These are phyloP conservation scores for Sporothrix phasma DNA, from an alignment of 2,329 filamentous ascomycete genomes.

Conservation along the genomic window DNA sequence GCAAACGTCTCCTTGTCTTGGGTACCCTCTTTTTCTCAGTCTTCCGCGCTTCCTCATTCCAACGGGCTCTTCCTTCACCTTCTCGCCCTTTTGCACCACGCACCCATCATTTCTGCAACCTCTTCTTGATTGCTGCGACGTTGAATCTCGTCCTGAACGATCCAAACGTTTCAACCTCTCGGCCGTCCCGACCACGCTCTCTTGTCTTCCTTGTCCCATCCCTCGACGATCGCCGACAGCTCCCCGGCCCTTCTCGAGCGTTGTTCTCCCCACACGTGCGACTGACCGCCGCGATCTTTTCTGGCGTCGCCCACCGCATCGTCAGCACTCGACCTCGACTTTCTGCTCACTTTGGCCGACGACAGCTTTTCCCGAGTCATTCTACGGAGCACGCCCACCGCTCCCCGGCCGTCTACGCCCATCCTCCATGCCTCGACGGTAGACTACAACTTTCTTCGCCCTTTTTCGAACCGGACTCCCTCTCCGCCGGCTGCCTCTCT, in stretches of 20 bases:
- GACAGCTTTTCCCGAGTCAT: background rate
- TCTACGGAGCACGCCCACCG: no score
- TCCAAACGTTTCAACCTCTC: no score
- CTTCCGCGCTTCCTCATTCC: background rate
- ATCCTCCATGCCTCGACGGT: background rate
- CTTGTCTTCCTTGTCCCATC: background rate
- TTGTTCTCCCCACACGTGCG: conserved; percentile 1
- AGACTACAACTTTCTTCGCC: background rate
- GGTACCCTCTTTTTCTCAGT: background rate
- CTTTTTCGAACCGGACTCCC: background rate
- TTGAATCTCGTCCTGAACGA: background rate
- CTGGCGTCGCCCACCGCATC: background rate
- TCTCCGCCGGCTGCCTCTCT: background rate
- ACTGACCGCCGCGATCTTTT: conserved; percentile 7
- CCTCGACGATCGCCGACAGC: background rate
- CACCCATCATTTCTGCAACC: background rate
- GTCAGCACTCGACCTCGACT: background rate
- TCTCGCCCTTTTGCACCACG: background rate
- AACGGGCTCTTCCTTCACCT: background rate
- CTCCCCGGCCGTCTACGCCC: background rate
- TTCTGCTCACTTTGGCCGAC: background rate
- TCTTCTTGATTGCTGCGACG: background rate
- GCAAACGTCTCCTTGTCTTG: background rate
- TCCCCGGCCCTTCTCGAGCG: background rate
- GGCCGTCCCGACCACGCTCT: no score